Evolutionary conservation across 495 filamentous ascomycete species (phyloP).

Genomic region (Neurospora sp.): DNA sequence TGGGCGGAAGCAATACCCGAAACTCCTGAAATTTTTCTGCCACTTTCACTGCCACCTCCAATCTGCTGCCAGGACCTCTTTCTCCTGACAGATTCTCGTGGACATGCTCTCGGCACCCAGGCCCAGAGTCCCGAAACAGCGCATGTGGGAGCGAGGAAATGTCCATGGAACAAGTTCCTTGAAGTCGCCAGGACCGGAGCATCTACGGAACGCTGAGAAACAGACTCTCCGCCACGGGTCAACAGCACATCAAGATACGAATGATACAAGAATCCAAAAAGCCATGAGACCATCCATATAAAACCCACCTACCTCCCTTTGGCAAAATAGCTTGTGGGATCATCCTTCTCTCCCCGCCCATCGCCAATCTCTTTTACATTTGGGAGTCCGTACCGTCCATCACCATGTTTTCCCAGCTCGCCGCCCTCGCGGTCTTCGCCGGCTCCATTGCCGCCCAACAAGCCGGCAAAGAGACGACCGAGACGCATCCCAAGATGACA

Average conservation of each 20-base stretch:
- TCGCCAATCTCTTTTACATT: background rate
- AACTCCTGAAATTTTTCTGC: slow-evolving; percentile 5
- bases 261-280: background rate
- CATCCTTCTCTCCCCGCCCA: slow-evolving; percentile 1
- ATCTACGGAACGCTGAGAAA: background rate
- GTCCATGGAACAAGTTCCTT: background rate
- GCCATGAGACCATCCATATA: slow-evolving; percentile 9
- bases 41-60: slow-evolving; percentile 11
- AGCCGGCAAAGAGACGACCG: slow-evolving; percentile 42
- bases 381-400: background rate
- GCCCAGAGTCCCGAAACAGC: slow-evolving; percentile 12
- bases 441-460: slow-evolving; percentile 39
- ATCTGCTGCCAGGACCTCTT: slow-evolving; percentile 4
- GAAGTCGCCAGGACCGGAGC: background rate
- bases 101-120: slow-evolving; percentile 11
- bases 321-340: background rate
- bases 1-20: background rate
- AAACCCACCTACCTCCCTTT: slow-evolving; percentile 1
- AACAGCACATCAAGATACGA: background rate
- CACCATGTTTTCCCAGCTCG: slow-evolving; percentile 17
- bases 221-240: background rate
- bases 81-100: slow-evolving; percentile 4
- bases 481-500: slow-evolving; percentile 47
- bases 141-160: background rate
- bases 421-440: slow-evolving; percentile 25